Base-by-base conservation (phyloP, 192 early-diverging fungal species). In the Linnemannia schmuckeri region DNA sequence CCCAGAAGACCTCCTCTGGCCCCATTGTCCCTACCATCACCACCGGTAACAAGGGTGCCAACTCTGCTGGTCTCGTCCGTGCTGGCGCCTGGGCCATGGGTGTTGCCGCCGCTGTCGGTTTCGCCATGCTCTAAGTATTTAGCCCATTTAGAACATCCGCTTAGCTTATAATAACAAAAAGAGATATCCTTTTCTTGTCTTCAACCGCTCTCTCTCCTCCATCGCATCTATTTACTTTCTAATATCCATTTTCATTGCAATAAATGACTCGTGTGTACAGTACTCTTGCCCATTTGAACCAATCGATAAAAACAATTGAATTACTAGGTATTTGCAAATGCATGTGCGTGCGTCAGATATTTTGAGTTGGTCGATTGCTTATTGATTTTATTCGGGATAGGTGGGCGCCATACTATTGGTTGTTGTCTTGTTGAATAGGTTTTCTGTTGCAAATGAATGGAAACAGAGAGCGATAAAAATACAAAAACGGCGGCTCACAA, bases 81-180 rank as follows among this genome's bases (percentile, higher is more conserved):
- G 74, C 49, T 52, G 78, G 83, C 57, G 83, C 83, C 63, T 85
- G 83, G 83, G 83, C 83, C 46, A 76, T 85, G 77, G 83, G 77
- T n/a, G 38, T 85, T 69, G 78, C 47, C 63, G 72, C 78, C 20
- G 74, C 70, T 66, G 74, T 80, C 33, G 83, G 74, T 52, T 85
- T 73, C 54, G 69, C 83, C 47, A 30, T 85, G 74, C 44, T 85
- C 41, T 85, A 85, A 85, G 61, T 33, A 27, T 33, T 66, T 33
- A 33, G 27, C 1, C 61, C 27, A 33, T 66, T 33, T 66, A 66
- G 61, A 66, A 10, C 44, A 66, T 66, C 8, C 22, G 55, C 33
- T 66, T 37, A 37, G 37, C 1, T 37, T 37, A 37, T 37, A 37
- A 66, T 33, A 66, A 66, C 3, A 33, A 33, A 33, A 33, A 66